A percentile compares a stretch with the other conserved stretches of the same genome.
Conservation (phyloP, 768 basidiomycete species). For the Boletellus emodensis region DNA sequence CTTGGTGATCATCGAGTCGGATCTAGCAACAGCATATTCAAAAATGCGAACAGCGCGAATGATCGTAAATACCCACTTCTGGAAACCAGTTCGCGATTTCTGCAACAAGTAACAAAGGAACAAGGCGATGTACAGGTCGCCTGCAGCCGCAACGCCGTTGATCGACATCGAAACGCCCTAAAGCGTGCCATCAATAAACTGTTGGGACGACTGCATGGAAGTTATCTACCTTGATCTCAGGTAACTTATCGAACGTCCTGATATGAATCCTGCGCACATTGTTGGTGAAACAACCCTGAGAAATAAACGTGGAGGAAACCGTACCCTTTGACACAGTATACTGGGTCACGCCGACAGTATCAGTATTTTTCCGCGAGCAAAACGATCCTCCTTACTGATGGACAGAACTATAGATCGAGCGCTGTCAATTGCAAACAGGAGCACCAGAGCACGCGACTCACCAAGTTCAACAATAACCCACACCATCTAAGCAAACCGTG, state of each 20-base stretch:
- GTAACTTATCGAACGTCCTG: slow-evolving; percentile 41
- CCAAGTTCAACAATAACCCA: slow-evolving; percentile 40
- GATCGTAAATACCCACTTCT: slow-evolving; percentile 25
- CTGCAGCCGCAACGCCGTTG: slow-evolving; percentile 45
- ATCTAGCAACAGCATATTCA: slow-evolving; percentile 18
- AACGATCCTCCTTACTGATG: slow-evolving; percentile 22
- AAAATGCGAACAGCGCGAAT: neutral
- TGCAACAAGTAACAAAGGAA: slow-evolving; percentile 47
- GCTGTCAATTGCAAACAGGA: slow-evolving; percentile 1
- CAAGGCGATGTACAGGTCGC: slow-evolving; percentile 47
- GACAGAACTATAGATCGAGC: slow-evolving; percentile 22
- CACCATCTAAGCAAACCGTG: slow-evolving; percentile 7
- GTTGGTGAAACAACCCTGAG: slow-evolving; percentile 1
- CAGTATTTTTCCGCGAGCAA: neutral
- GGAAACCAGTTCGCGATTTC: slow-evolving; percentile 48
- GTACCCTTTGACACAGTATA: slow-evolving; percentile 35
- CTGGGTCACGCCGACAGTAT: slow-evolving; percentile 21
- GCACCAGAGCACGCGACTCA: slow-evolving; percentile 6
- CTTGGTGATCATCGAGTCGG: slow-evolving; percentile 50
- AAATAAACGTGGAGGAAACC: slow-evolving; percentile 8
- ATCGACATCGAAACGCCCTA: slow-evolving; percentile 44
- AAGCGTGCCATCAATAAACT: neutral
- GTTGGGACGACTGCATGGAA: neutral
- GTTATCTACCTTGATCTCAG: slow-evolving; percentile 38
- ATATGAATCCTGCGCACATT: slow-evolving; percentile 33